phyloP scores from a whole-genome alignment of 2,329 filamentous ascomycete species.

The Aureobasidium pullulans region DNA sequence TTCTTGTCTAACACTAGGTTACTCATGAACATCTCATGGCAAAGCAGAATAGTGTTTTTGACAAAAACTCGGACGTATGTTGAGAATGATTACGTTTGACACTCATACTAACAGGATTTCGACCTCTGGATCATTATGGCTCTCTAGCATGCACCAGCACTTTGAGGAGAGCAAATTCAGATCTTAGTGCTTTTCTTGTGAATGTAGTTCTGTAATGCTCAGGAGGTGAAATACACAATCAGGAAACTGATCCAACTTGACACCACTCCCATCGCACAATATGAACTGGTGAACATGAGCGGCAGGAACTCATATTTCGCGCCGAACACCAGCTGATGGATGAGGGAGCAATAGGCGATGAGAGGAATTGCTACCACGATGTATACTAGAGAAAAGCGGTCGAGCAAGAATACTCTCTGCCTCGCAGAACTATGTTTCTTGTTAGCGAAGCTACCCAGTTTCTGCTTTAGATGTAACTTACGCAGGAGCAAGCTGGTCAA shows the following conservation, averaged over 20 bases:
- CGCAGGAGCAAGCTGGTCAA: conserved; percentile 81
- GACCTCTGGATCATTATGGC: too few relatives aligned
- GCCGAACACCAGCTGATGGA: conserved; percentile 80
- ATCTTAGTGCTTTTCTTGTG: too few relatives aligned
- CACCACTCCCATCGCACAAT: conserved; percentile 87
- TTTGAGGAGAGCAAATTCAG: too few relatives aligned
- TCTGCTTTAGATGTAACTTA: conserved; percentile 29
- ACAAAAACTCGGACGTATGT: too few relatives aligned
- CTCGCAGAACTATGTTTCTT: conserved; percentile 52
- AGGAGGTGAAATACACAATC: conserved; percentile 69
- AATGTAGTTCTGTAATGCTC: background rate
- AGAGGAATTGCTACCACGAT: conserved; percentile 83
- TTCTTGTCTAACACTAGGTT: too few relatives aligned
- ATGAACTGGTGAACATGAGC: conserved; percentile 94
- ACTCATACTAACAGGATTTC: too few relatives aligned
- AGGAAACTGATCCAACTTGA: conserved; percentile 93
- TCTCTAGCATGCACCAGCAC: too few relatives aligned
- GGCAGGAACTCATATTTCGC: conserved; percentile 81
- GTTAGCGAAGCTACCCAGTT: conserved; percentile 15
- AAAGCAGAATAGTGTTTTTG: too few relatives aligned
- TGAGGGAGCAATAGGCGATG: conserved; percentile 77
- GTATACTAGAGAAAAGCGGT: conserved; percentile 84
- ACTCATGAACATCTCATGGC: too few relatives aligned
- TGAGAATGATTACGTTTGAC: too few relatives aligned
- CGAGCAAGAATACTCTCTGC: conserved; percentile 79